phyloP scores from a whole-genome alignment of 2,329 filamentous ascomycete species.

The Pseudopyricularia cyperi region DNA sequence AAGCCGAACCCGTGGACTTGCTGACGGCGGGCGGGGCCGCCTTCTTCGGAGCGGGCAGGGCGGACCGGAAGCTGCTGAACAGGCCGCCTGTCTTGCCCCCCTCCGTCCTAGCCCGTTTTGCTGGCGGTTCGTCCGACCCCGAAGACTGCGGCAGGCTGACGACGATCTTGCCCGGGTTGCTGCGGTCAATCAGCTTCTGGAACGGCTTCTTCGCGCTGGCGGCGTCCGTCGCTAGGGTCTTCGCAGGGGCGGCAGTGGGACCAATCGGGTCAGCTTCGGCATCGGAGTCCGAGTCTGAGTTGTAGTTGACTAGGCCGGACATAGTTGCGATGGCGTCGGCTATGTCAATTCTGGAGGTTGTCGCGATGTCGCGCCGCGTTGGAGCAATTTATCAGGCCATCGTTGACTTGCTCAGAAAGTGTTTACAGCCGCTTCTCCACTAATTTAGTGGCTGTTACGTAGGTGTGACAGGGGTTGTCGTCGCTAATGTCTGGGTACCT shows the following conservation, averaged over 20 bases:
- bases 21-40: constrained; percentile 21
- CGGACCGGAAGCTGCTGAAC: constrained; percentile 73
- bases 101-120: constrained; percentile 55
- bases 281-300: constrained; percentile 65
- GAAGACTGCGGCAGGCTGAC: constrained; percentile 57
- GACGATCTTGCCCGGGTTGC: constrained; percentile 72
- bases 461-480: neutral
- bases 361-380: neutral
- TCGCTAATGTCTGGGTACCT: too few species aligned
- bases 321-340: neutral
- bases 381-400: too few species aligned
- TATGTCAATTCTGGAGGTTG: neutral
- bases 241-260: constrained; percentile 3
- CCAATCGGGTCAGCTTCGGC: constrained; percentile 40
- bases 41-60: constrained; percentile 74
- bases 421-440: neutral
- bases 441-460: neutral
- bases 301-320: constrained; percentile 64
- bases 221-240: constrained; percentile 11
- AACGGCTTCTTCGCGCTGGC: constrained; percentile 44
- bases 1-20: constrained; percentile 2
- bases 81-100: constrained; percentile 27
- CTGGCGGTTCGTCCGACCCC: constrained; percentile 37
- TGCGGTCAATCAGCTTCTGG: constrained; percentile 69
- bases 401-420: neutral